These are phyloP conservation scores for Fusarium odoratissimum DNA, from an alignment of 2,329 filamentous ascomycete species.

Conservation along the genomic window DNA sequence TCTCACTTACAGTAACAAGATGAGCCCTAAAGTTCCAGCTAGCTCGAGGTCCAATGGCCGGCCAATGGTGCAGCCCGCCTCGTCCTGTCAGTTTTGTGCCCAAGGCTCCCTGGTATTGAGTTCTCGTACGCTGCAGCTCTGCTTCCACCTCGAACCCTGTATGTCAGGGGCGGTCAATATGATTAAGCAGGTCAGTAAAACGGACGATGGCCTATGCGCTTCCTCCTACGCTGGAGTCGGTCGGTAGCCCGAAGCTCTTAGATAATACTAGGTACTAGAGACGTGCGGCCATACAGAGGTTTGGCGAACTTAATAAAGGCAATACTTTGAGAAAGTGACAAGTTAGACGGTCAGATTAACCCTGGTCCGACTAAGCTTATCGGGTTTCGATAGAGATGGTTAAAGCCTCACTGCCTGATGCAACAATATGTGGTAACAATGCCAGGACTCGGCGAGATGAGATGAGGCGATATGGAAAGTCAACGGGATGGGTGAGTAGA, in stretches of 20 bases:
- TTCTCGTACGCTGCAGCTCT: constrained; percentile 24
- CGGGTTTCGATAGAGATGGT: neutral
- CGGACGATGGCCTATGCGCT: constrained; percentile 1
- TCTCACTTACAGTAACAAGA: neutral
- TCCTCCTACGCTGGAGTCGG: constrained; percentile 1
- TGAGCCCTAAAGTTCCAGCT: neutral
- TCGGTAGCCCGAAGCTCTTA: constrained; percentile 1
- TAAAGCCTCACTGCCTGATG: neutral
- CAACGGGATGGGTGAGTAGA: neutral
- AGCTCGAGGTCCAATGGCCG: constrained; percentile 15
- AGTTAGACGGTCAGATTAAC: neutral
- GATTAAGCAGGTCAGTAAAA: constrained; percentile 11
- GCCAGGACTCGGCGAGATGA: neutral
- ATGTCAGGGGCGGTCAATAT: constrained; percentile 24
- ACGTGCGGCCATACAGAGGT: neutral
- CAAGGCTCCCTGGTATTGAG: constrained; percentile 10
- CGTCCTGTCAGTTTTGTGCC: constrained; percentile 14
- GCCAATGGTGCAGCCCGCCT: constrained; percentile 38
- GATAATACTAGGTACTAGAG: neutral
- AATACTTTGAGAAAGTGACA: neutral
- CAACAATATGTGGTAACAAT: constrained; percentile 4
- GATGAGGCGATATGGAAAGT: constrained; percentile 3
- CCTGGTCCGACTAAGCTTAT: constrained; percentile 1
- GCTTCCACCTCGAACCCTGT: constrained; percentile 29
- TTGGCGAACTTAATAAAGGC: neutral